These are phyloP conservation scores for Capronia americana DNA, from an alignment of 2,329 filamentous ascomycete species.

Conservation along the genomic window DNA sequence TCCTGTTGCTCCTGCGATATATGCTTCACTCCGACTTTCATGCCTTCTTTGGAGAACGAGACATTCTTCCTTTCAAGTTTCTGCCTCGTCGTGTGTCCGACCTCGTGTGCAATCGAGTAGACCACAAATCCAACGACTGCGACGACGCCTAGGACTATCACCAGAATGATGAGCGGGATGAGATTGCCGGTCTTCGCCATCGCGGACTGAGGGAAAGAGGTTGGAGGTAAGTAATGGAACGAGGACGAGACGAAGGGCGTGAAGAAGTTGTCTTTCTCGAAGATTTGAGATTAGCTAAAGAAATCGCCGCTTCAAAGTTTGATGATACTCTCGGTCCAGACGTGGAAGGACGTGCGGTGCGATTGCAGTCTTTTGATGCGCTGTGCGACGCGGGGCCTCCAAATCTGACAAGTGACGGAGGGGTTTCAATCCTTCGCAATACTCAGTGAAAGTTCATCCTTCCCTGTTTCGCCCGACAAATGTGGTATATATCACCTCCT, in stretches of 20 bases:
- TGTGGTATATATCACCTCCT: conserved; percentile 6
- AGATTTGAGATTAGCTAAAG: background rate
- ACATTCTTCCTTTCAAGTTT: conserved; percentile 71
- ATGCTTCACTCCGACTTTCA: conserved; percentile 67
- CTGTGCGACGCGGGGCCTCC: background rate
- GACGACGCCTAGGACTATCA: conserved; percentile 58
- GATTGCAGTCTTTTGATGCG: background rate
- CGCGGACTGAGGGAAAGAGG: background rate
- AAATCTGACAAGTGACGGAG: conserved; percentile 1
- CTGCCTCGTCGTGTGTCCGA: conserved; percentile 62
- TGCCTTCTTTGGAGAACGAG: conserved; percentile 64
- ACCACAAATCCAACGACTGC: conserved; percentile 63
- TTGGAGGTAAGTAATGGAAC: background rate
- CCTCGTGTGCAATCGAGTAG: conserved; percentile 65
- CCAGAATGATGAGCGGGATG: conserved; percentile 63
- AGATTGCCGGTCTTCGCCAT: conserved; percentile 45
- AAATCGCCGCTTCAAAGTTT: background rate
- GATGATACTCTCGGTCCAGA: background rate
- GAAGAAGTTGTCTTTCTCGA: background rate
- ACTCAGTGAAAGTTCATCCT: background rate
- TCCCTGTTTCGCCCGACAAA: background rate
- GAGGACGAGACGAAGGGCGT: background rate
- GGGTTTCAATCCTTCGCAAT: background rate
- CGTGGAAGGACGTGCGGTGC: background rate
- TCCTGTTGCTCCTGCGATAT: conserved; percentile 63